A percentile compares a stretch with the other conserved stretches of the same genome.
Conservation (phyloP, 495 filamentous ascomycete genomes). For the Lindgomyces ingoldianus region DNA sequence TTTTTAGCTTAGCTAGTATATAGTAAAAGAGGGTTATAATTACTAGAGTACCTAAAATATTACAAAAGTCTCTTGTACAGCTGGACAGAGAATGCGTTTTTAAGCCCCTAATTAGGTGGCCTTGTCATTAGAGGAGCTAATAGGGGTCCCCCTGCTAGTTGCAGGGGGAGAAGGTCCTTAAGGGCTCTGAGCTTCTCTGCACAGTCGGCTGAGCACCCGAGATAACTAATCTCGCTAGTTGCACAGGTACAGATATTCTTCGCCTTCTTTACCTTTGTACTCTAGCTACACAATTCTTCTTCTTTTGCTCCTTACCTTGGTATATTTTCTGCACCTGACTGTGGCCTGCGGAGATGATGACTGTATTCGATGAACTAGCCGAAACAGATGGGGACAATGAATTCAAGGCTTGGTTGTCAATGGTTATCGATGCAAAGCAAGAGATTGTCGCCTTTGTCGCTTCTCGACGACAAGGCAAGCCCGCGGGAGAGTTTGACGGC, state of each 20-base stretch:
- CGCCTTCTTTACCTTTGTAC: slow-evolving; percentile 3
- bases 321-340: slow-evolving; percentile 6
- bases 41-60: no score
- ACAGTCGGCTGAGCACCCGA: no score
- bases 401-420: slow-evolving; percentile 16
- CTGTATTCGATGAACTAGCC: slow-evolving; percentile 20
- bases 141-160: no score
- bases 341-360: slow-evolving; percentile 11
- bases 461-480: slow-evolving; percentile 24
- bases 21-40: no score
- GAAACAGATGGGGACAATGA: slow-evolving; percentile 21
- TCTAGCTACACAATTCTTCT: slow-evolving; percentile 7
- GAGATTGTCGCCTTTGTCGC: slow-evolving; percentile 41
- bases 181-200: no score
- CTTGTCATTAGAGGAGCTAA: no score
- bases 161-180: no score
- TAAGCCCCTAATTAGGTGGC: no score
- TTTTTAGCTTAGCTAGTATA: no score
- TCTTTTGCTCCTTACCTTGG: slow-evolving; percentile 6
- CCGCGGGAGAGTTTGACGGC: slow-evolving; percentile 36
- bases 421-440: slow-evolving; percentile 36
- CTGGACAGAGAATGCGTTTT: no score
- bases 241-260: not conserved
- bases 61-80: no score
- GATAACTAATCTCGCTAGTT: not conserved